phyloP scores from a whole-genome alignment of 2,329 filamentous ascomycete genomes.

The Triangularia verruculosa region DNA sequence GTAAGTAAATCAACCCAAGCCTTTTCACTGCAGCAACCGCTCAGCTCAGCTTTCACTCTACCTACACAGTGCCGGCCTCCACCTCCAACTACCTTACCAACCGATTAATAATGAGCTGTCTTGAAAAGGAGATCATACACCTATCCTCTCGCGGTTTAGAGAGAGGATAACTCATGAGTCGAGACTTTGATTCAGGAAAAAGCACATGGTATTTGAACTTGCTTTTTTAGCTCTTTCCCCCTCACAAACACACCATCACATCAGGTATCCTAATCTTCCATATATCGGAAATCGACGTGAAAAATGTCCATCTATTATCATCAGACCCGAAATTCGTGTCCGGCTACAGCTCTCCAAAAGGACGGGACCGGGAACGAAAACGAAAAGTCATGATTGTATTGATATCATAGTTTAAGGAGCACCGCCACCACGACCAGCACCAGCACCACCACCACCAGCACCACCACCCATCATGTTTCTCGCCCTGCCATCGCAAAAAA shows the following conservation, averaged over 20 bases:
- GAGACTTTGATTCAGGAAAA: background rate
- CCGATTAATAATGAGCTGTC: too few species aligned
- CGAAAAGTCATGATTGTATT: background rate
- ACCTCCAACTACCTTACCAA: too few species aligned
- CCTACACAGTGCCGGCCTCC: too few species aligned
- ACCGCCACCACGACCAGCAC: constrained; percentile 21
- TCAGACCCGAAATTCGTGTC: background rate
- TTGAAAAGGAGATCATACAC: too few species aligned
- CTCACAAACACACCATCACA: background rate
- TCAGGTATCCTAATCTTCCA: background rate
- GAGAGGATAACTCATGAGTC: too few species aligned
- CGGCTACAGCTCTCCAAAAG: background rate
- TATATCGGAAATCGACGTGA: background rate
- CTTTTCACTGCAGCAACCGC: too few species aligned
- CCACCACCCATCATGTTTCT: constrained; percentile 32
- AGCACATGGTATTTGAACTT: background rate
- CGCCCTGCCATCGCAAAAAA: constrained; percentile 23
- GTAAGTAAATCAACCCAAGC: too few species aligned
- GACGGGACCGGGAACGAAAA: background rate
- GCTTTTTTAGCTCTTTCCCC: background rate
- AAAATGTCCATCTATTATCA: background rate
- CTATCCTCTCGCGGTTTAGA: too few species aligned
- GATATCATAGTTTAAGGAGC: background rate
- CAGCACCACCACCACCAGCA: constrained; percentile 13
- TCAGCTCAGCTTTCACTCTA: too few species aligned